Evolutionary conservation across 176 grass and related monocot genomes (phyloP).

Genomic region (Typha latifolia): DNA sequence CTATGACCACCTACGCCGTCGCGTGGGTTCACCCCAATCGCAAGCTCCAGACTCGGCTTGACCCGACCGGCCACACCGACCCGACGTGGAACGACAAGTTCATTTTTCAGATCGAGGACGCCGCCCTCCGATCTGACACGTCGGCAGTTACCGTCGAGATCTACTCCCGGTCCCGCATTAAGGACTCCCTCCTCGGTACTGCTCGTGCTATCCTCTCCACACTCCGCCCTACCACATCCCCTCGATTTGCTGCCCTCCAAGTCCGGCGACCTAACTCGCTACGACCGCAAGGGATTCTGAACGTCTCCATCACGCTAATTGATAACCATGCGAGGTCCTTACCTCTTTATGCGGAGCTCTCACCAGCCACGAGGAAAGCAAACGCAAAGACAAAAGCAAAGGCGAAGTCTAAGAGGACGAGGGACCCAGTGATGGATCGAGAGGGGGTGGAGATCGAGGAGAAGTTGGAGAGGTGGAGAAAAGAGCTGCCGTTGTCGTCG

Average conservation of each 20-base stretch:
- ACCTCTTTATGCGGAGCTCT: slow-evolving; percentile 8
- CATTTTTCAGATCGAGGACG: slow-evolving; percentile 23
- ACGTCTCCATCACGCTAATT: slow-evolving; percentile 19
- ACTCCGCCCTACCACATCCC: slow-evolving; percentile 6
- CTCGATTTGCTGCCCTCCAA: slow-evolving; percentile 21
- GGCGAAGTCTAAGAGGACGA: neutral
- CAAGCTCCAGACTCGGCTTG: slow-evolving; percentile 14
- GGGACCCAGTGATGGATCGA: neutral
- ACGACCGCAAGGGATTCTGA: slow-evolving; percentile 30
- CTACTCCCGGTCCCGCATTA: slow-evolving; percentile 11
- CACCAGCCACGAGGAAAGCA: neutral
- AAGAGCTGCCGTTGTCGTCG: neutral
- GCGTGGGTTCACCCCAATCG: slow-evolving; percentile 19
- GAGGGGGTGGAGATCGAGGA: slow-evolving; percentile 4
- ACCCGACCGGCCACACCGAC: slow-evolving; percentile 19
- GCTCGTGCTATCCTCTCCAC: slow-evolving; percentile 25
- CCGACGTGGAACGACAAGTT: slow-evolving; percentile 37
- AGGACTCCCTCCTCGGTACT: slow-evolving; percentile 21
- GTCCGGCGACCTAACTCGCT: slow-evolving; percentile 25
- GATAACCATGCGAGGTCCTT: slow-evolving; percentile 20
- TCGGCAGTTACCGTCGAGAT: slow-evolving; percentile 15
- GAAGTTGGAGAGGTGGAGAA: slow-evolving; percentile 7
- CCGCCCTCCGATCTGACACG: slow-evolving; percentile 17
- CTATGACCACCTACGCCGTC: slow-evolving; percentile 27
- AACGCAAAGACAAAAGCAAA: slow-evolving; percentile 9